Percentiles rank a stretch among this genome's conserved stretches.
These are phyloP conservation scores for Zancudomyces culisetae DNA, from an alignment of 371 early-diverging fungal genomes.

Conservation along the genomic window DNA sequence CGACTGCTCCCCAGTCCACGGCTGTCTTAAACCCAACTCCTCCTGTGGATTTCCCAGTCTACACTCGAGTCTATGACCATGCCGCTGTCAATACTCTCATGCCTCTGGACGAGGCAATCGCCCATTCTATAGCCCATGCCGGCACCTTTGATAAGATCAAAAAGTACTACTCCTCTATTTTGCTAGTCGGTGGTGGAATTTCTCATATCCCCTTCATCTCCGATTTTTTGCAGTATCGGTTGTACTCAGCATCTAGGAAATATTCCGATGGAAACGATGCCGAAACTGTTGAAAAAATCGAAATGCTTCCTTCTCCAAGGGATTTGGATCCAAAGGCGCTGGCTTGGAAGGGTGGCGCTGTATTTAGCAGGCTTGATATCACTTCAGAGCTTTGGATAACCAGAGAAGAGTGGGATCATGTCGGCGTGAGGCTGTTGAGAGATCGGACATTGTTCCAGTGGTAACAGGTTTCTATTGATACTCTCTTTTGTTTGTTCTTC, in stretches of 20 bases:
- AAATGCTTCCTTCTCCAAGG: conserved; percentile 58
- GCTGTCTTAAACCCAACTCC: not conserved
- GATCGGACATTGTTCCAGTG: conserved; percentile 49
- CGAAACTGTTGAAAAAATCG: conserved; percentile 38
- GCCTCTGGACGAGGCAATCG: conserved; percentile 63
- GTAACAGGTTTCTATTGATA: conserved; percentile 12
- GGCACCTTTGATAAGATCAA: conserved; percentile 50
- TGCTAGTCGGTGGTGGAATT: conserved; percentile 74
- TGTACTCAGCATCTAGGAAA: conserved; percentile 5
- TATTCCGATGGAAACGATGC: conserved; percentile 1
- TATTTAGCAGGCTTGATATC: conserved; percentile 54
- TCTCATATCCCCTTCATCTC: conserved; percentile 44
- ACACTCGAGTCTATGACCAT: conserved; percentile 9
- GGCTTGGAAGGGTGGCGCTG: conserved; percentile 79
- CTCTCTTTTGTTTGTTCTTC: not conserved
- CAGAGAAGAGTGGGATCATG: conserved; percentile 46
- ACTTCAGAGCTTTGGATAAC: conserved; percentile 67
- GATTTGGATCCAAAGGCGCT: conserved; percentile 71
- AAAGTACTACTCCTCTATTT: conserved; percentile 49
- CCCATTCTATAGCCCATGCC: conserved; percentile 46
- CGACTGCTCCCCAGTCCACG: not conserved
- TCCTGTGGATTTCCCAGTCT: conserved; percentile 9
- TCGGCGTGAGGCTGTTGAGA: conserved; percentile 41
- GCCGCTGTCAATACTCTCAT: conserved; percentile 8
- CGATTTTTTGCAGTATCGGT: conserved; percentile 44